Evolutionary conservation across 1,284 basidiomycete genomes (phyloP).

Genomic region (Puccinia horiana): DNA sequence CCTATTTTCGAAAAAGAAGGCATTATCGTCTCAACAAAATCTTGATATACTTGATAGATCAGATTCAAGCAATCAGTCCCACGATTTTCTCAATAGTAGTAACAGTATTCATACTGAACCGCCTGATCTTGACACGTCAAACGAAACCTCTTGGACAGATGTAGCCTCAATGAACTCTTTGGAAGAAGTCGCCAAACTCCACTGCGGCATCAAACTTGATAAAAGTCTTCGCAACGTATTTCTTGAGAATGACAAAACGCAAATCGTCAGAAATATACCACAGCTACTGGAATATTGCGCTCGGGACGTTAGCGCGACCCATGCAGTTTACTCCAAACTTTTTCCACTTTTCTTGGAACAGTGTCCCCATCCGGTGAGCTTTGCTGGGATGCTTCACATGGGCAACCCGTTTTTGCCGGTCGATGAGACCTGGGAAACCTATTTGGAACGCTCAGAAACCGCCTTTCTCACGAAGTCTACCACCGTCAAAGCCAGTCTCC

Average conservation of each 20-base stretch:
- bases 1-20: conserved; percentile 71
- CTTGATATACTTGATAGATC: conserved; percentile 61
- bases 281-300: conserved; percentile 87
- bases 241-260: conserved; percentile 65
- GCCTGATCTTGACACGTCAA: conserved; percentile 56
- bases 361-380: conserved; percentile 90
- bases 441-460: conserved; percentile 74
- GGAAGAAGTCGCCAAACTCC: conserved; percentile 84
- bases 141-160: conserved; percentile 75
- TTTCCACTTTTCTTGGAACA: conserved; percentile 79
- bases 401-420: conserved; percentile 88
- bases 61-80: neutral
- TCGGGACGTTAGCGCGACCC: conserved; percentile 79
- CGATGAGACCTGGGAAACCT: conserved; percentile 82
- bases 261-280: conserved; percentile 70
- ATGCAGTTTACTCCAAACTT: conserved; percentile 75
- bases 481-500: conserved; percentile 70
- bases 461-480: conserved; percentile 76
- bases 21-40: conserved; percentile 63
- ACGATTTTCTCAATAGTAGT: neutral
- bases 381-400: conserved; percentile 88
- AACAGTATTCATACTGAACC: neutral
- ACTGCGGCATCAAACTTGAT: conserved; percentile 78
- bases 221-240: conserved; percentile 81
- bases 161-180: conserved; percentile 89